Evolutionary conservation across 495 filamentous ascomycete species (phyloP).

Genomic region (Penicillium mononematosum): DNA sequence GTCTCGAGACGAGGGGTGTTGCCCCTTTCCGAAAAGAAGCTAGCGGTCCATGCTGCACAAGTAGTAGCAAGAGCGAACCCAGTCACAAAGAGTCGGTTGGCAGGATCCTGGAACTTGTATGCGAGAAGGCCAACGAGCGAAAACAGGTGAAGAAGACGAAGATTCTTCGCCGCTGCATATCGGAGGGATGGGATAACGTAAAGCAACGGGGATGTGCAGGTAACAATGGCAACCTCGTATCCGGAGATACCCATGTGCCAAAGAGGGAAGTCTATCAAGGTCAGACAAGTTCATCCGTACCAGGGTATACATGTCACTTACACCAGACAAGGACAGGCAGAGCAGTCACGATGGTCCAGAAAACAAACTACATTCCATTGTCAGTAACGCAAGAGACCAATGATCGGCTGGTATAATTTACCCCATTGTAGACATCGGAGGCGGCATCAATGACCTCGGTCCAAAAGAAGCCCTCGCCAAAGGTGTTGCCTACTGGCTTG

Average conservation of each 20-base stretch:
- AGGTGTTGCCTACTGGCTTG: constrained; percentile 67
- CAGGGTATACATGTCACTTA: constrained; percentile 48
- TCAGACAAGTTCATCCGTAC: constrained; percentile 16
- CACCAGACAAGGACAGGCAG: constrained; percentile 91
- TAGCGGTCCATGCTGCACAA: constrained; percentile 79
- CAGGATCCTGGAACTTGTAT: constrained; percentile 72
- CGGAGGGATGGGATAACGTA: constrained; percentile 70
- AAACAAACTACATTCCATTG: constrained; percentile 68
- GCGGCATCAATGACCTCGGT: constrained; percentile 72
- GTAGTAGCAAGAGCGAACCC: constrained; percentile 74
- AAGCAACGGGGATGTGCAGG: constrained; percentile 78
- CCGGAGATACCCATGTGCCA: constrained; percentile 99
- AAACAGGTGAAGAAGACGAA: constrained; percentile 67
- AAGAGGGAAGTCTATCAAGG: constrained; percentile 78
- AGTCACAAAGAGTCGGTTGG: constrained; percentile 74
- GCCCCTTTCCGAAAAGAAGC: constrained; percentile 72
- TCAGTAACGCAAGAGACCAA: constrained; percentile 8
- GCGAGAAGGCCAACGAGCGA: constrained; percentile 78
- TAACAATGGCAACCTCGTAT: constrained; percentile 86
- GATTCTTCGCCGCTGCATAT: constrained; percentile 62
- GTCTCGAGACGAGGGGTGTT: constrained; percentile 74
- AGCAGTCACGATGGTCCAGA: constrained; percentile 92
- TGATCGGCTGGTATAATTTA: constrained; percentile 39
- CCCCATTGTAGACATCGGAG: constrained; percentile 91
- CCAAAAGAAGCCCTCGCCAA: constrained; percentile 72